Base-by-base conservation (phyloP, 495 filamentous ascomycete species). In the Talaromyces ruber region DNA sequence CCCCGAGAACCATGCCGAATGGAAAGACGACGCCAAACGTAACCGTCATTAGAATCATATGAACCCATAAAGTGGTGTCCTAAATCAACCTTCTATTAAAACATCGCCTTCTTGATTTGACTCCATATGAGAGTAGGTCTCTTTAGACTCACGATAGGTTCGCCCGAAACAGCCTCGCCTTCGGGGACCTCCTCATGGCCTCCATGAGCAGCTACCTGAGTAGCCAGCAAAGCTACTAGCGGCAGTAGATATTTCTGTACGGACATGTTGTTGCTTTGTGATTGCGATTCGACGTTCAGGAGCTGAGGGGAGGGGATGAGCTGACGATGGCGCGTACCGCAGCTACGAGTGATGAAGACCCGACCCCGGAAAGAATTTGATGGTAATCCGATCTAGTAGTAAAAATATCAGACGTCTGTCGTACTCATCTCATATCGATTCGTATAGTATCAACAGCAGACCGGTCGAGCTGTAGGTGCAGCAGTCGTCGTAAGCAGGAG, bases 1-100 rank as follows among this genome's bases (percentile, higher is more conserved):
- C 89, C 34, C 94, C 93, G 11, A 98, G 79, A 34, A 98, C 93
- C 93, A 98, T 97, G 53, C 95, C 94, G 22, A 91, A 78, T 8
- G 94, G 94, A 67, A 98, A 97, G 45, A 98, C 81, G 54, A 98
- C 74, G 59, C 94, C 94, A 81, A 95, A 98, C 26, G 91, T 81
- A 28, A 91, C 65, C 62, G 86, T 87, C 82, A 96, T 92, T n/a
- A 95, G 69, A 61, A 95, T 81, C 67, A 98, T 97, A 72, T 98
- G 94, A 29, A 87, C 77, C 94, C 93, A 98, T 86, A 98, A 72
- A 67, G 83, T 94, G 56, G 84, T 79, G 66, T 97, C 91, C 88
- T 93, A 64, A 53, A 57, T n/a, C 5, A 37, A 56, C 18, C 9
- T 14, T 16, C 12, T 11, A n/a, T 59, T 50, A 25, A 29, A 65